Conservation (phyloP, 805 yeast genomes). For the Candida khao-thaluensis region DNA sequence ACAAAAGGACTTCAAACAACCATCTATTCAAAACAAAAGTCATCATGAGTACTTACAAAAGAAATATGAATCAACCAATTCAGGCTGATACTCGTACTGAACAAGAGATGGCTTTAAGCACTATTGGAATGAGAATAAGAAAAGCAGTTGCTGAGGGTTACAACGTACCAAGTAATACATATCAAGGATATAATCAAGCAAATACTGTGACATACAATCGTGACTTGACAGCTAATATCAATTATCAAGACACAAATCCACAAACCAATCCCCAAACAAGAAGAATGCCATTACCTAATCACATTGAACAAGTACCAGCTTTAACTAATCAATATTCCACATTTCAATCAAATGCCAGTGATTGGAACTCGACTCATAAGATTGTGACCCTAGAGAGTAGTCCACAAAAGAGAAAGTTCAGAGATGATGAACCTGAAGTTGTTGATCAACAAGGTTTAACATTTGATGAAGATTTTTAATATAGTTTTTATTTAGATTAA, state of each 20-base stretch:
- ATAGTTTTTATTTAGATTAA: neutral
- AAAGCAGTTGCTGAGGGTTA: constrained; percentile 67
- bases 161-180: constrained; percentile 13
- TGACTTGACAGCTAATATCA: neutral
- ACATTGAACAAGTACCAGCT: constrained; percentile 44
- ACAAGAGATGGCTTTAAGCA: constrained; percentile 37
- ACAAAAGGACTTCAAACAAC: too few species aligned
- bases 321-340: constrained; percentile 46
- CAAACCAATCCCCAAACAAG: constrained; percentile 8
- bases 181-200: constrained; percentile 8
- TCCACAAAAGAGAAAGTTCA: constrained; percentile 5
- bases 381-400: neutral
- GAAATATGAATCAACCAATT: constrained; percentile 1
- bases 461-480: constrained; percentile 50
- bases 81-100: constrained; percentile 6
- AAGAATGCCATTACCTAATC: constrained; percentile 44
- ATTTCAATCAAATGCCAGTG: constrained; percentile 27
- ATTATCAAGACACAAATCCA: constrained; percentile 10
- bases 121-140: constrained; percentile 71
- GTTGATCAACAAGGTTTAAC: constrained; percentile 35
- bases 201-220: constrained; percentile 5
- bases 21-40: too few species aligned
- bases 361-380: neutral
- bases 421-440: constrained; percentile 4
- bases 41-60: constrained; percentile 14